Evolutionary conservation across 2,329 filamentous ascomycete genomes (phyloP).

Genomic region (Colletotrichum theobromicola): DNA sequence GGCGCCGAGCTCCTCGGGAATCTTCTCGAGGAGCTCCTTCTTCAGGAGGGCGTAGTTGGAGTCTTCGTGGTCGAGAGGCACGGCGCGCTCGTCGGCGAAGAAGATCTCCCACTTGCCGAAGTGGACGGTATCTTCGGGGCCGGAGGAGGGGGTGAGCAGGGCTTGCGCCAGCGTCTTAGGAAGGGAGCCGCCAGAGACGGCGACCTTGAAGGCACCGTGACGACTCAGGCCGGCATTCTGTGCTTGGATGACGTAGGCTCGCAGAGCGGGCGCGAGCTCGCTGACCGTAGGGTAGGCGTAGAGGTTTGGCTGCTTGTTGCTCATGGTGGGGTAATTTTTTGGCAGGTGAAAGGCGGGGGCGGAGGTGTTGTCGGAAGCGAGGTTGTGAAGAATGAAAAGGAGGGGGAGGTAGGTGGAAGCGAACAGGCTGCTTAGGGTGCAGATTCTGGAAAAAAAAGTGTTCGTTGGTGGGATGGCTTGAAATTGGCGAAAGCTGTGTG

Average conservation of each 20-base stretch:
- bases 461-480: not conserved
- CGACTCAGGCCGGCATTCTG: slow-evolving; percentile 82
- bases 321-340: slow-evolving; percentile 34
- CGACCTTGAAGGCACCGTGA: slow-evolving; percentile 87
- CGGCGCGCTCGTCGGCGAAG: slow-evolving; percentile 96
- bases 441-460: not conserved
- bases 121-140: slow-evolving; percentile 66
- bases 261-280: slow-evolving; percentile 77
- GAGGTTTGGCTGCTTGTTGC: slow-evolving; percentile 71
- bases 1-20: slow-evolving; percentile 69
- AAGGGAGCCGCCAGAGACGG: slow-evolving; percentile 91
- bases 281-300: slow-evolving; percentile 78
- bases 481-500: not conserved
- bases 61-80: slow-evolving; percentile 88
- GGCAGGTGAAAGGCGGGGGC: slow-evolving; percentile 10
- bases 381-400: slow-evolving; percentile 11
- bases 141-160: slow-evolving; percentile 65
- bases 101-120: slow-evolving; percentile 97
- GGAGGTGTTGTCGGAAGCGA: slow-evolving; percentile 12
- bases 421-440: slow-evolving; percentile 1
- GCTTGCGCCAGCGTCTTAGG: slow-evolving; percentile 87
- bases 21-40: slow-evolving; percentile 85
- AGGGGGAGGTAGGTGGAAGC: not conserved
- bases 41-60: slow-evolving; percentile 94
- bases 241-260: slow-evolving; percentile 80